phyloP scores from a whole-genome alignment of 306 rosid genomes.

The Alnus rubra region DNA sequence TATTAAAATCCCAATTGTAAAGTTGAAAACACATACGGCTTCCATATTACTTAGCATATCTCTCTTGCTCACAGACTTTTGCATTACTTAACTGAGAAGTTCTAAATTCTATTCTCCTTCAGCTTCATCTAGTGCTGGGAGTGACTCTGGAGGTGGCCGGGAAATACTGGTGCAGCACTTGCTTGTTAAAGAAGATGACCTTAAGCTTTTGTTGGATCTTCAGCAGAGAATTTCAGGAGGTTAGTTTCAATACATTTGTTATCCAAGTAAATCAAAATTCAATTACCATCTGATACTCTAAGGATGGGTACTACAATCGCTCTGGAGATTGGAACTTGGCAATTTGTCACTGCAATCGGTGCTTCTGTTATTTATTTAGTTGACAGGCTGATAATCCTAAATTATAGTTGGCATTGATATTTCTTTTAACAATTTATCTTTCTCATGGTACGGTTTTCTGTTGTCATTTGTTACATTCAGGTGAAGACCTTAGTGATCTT shows the following conservation, averaged over 20 bases:
- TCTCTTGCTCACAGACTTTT: not conserved
- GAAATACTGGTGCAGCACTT: slow-evolving; percentile 92
- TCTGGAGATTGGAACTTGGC: not conserved
- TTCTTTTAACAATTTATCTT: not conserved
- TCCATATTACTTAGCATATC: not conserved
- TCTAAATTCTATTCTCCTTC: slow-evolving; percentile 31
- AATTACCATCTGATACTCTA: slow-evolving; percentile 1
- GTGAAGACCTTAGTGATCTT: slow-evolving; percentile 94
- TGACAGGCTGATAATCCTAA: not conserved
- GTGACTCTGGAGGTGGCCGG: slow-evolving; percentile 50
- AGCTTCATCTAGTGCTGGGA: slow-evolving; percentile 62
- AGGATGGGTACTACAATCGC: not conserved
- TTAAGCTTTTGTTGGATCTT: slow-evolving; percentile 67
- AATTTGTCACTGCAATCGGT: slow-evolving; percentile 4
- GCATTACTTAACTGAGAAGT: not conserved
- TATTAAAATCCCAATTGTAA: not conserved
- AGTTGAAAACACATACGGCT: no score
- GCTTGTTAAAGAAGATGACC: slow-evolving; percentile 79
- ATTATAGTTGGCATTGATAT: slow-evolving; percentile 13
- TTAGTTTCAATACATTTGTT: slow-evolving; percentile 15
- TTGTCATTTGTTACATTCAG: slow-evolving; percentile 43
- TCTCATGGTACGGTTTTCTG: slow-evolving; percentile 2
- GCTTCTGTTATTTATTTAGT: not conserved
- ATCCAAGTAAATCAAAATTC: not conserved
- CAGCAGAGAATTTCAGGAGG: slow-evolving; percentile 67